These are phyloP conservation scores for Xylaria acuta DNA, from an alignment of 495 filamentous ascomycete genomes.

Conservation along the genomic window DNA sequence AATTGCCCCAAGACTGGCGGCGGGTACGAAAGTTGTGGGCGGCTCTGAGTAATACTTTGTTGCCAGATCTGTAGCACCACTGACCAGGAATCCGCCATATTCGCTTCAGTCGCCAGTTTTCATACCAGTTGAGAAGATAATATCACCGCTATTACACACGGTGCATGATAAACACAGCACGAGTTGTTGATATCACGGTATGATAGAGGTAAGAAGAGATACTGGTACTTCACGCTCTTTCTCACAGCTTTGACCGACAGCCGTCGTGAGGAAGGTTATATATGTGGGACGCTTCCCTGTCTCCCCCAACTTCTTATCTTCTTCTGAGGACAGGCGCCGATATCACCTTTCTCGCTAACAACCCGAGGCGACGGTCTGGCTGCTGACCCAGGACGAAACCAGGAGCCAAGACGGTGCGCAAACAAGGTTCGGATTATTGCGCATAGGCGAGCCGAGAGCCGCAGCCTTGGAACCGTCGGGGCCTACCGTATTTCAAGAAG, in stretches of 20 bases:
- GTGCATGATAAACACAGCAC: not conserved
- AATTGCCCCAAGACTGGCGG: constrained; percentile 7
- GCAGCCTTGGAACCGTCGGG: constrained; percentile 2
- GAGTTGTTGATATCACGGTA: not conserved
- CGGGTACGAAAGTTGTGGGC: not conserved
- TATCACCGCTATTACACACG: not conserved
- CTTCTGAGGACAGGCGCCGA: not conserved
- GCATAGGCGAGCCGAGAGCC: constrained; percentile 5
- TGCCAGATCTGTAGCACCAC: not conserved
- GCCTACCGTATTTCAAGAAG: constrained; percentile 12
- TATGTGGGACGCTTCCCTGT: constrained; percentile 21
- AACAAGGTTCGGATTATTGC: constrained; percentile 14
- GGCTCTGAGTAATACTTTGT: not conserved
- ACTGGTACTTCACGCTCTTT: not conserved
- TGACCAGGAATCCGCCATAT: not conserved
- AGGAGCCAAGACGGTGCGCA: not conserved
- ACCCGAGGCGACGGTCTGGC: not conserved
- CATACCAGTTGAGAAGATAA: not conserved
- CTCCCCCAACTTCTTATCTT: not conserved
- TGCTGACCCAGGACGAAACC: constrained; percentile 1
- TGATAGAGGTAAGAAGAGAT: constrained; percentile 9
- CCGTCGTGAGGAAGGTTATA: not conserved
- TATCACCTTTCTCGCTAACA: not conserved
- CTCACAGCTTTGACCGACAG: not conserved
- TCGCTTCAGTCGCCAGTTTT: not conserved